A percentile compares a stretch with the other conserved stretches of the same genome.
Conservation (phyloP, 202 grass and related monocot genomes). For the Setaria italica region DNA sequence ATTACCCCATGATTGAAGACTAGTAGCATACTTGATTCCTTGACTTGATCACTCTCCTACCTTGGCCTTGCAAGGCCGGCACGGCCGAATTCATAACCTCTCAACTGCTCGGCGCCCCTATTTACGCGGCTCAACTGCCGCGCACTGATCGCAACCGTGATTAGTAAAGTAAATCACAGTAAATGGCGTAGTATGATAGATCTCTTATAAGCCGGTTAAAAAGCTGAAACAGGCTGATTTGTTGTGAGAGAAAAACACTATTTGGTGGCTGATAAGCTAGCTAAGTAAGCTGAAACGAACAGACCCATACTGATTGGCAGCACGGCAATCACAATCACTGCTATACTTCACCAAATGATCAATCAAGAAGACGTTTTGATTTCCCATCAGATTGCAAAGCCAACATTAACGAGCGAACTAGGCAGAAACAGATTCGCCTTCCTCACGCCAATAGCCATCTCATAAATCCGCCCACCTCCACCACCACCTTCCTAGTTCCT, state of each 20-base stretch:
- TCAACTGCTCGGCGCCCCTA: no score
- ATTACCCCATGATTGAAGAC: not conserved
- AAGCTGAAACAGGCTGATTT: no score
- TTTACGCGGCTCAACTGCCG: not conserved
- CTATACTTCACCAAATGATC: not conserved
- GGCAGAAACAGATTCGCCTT: not conserved
- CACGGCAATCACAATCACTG: not conserved
- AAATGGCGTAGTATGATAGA: no score
- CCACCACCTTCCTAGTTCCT: not conserved
- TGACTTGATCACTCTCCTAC: not conserved
- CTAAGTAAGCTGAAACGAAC: no score
- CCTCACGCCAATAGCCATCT: not conserved
- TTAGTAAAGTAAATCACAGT: not conserved
- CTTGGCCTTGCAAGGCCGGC: not conserved
- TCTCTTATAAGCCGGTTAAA: no score
- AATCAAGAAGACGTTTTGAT: not conserved
- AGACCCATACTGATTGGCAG: not conserved
- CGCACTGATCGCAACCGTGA: not conserved
- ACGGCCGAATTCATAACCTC: not conserved
- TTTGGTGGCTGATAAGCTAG: no score
- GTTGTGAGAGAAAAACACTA: no score
- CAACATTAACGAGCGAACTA: not conserved
- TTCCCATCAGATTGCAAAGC: not conserved
- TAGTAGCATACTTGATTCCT: not conserved
- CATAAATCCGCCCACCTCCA: slow-evolving; percentile 16